Evolutionary conservation across 2,329 filamentous ascomycete species (phyloP).

Genomic region (Penicillium sp.): DNA sequence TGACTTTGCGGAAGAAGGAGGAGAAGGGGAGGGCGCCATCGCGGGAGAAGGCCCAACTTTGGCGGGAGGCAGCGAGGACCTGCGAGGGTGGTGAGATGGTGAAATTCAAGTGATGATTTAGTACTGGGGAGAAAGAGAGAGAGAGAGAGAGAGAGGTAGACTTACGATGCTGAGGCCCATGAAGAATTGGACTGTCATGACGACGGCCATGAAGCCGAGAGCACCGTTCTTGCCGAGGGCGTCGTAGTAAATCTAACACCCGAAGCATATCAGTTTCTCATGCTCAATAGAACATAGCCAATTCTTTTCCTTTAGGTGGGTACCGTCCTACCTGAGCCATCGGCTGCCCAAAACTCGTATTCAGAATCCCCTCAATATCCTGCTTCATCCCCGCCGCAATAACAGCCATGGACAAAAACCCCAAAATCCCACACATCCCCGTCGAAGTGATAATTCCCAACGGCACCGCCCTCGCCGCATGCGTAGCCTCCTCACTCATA

Average conservation of each 20-base stretch:
- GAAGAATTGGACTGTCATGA: conserved; percentile 64
- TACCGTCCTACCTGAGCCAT: conserved; percentile 48
- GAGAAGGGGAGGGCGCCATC: conserved; percentile 63
- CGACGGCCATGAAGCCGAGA: conserved; percentile 58
- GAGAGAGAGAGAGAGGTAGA: background rate
- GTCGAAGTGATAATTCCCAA: conserved; percentile 27
- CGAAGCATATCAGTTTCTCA: background rate
- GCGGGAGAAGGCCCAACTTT: conserved; percentile 63
- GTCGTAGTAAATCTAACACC: conserved; percentile 58
- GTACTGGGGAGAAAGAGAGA: background rate
- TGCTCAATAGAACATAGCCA: background rate
- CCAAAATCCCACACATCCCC: conserved; percentile 48
- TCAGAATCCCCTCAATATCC: conserved; percentile 53
- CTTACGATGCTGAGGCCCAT: conserved; percentile 59
- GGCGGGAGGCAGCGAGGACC: conserved; percentile 58
- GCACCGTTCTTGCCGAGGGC: conserved; percentile 61
- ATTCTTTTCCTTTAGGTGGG: too few relatives aligned
- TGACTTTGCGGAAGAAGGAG: conserved; percentile 58
- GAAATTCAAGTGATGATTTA: conserved; percentile 5
- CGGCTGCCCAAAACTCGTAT: conserved; percentile 58
- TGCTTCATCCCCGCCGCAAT: conserved; percentile 59
- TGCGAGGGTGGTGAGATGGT: conserved; percentile 3
- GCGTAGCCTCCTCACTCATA: conserved; percentile 63
- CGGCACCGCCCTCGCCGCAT: conserved; percentile 60
- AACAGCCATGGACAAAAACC: conserved; percentile 60